A percentile compares a stretch with the other conserved stretches of the same genome.
Evolutionary conservation across 2,329 filamentous ascomycete genomes (phyloP).

Genomic region (Trichophyton verrucosum): DNA sequence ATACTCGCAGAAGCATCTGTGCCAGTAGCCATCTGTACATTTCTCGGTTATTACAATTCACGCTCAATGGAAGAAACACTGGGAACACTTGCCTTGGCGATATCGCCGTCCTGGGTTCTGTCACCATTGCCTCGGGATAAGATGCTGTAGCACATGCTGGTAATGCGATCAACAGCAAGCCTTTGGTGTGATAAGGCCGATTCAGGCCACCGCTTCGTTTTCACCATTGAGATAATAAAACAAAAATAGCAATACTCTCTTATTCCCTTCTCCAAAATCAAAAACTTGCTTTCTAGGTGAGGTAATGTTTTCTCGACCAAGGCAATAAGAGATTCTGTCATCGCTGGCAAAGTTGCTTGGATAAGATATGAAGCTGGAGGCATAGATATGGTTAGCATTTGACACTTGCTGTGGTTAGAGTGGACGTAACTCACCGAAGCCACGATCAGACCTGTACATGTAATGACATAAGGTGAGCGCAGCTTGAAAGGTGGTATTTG

Average conservation of each 20-base stretch:
- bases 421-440: slow-evolving; percentile 15
- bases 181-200: slow-evolving; percentile 5
- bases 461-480: slow-evolving; percentile 28
- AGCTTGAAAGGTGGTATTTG: slow-evolving; percentile 28
- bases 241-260: slow-evolving; percentile 16
- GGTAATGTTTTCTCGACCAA: slow-evolving; percentile 14
- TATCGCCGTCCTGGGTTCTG: not conserved
- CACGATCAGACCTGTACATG: slow-evolving; percentile 19
- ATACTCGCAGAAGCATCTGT: not conserved
- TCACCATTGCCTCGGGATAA: slow-evolving; percentile 21
- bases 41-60: not conserved
- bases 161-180: slow-evolving; percentile 26
- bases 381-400: not conserved
- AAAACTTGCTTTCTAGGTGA: slow-evolving; percentile 14
- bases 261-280: slow-evolving; percentile 15
- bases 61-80: not conserved
- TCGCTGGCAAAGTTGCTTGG: slow-evolving; percentile 9
- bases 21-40: not conserved
- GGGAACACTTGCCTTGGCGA: not conserved
- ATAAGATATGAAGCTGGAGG: slow-evolving; percentile 11
- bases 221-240: slow-evolving; percentile 14
- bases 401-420: not conserved
- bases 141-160: slow-evolving; percentile 25
- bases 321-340: slow-evolving; percentile 11
- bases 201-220: slow-evolving; percentile 12